Percentiles rank a stretch among this genome's conserved stretches.
Conservation (phyloP, 352 stramenopile genomes). For the Pythium myriotylum region DNA sequence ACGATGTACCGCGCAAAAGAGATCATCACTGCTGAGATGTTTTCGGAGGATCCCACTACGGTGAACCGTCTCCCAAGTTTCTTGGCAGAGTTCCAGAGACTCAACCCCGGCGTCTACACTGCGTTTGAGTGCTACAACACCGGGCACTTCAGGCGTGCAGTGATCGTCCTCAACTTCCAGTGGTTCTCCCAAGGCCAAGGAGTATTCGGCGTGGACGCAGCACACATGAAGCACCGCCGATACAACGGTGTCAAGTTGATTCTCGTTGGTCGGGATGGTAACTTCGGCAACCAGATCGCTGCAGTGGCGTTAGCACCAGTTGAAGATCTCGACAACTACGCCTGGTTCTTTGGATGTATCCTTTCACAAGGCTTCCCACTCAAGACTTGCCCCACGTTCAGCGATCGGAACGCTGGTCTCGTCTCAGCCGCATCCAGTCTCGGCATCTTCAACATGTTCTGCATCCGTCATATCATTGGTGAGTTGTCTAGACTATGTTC, state of each 20-base stretch:
- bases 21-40: conserved; percentile 4
- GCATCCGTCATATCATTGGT: conserved; percentile 20
- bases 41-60: conserved; percentile 9
- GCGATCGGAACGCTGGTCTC: conserved; percentile 22
- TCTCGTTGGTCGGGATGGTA: conserved; percentile 26
- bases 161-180: conserved; percentile 8
- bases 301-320: conserved; percentile 16
- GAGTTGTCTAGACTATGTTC: neutral
- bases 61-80: conserved; percentile 4
- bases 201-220: conserved; percentile 25
- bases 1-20: conserved; percentile 12
- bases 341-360: conserved; percentile 19
- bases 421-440: conserved; percentile 9
- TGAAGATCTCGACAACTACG: conserved; percentile 24
- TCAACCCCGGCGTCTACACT: conserved; percentile 1
- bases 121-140: conserved; percentile 3
- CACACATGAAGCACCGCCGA: conserved; percentile 32
- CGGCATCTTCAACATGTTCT: conserved; percentile 19
- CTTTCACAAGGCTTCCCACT: conserved; percentile 21
- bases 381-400: conserved; percentile 11
- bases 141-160: conserved; percentile 14
- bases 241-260: conserved; percentile 31
- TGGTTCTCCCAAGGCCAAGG: conserved; percentile 10
- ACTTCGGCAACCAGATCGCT: conserved; percentile 25
- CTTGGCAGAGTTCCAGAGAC: conserved; percentile 7